phyloP scores from a whole-genome alignment of 2,329 filamentous ascomycete genomes.

The Trichoderma sp. region DNA sequence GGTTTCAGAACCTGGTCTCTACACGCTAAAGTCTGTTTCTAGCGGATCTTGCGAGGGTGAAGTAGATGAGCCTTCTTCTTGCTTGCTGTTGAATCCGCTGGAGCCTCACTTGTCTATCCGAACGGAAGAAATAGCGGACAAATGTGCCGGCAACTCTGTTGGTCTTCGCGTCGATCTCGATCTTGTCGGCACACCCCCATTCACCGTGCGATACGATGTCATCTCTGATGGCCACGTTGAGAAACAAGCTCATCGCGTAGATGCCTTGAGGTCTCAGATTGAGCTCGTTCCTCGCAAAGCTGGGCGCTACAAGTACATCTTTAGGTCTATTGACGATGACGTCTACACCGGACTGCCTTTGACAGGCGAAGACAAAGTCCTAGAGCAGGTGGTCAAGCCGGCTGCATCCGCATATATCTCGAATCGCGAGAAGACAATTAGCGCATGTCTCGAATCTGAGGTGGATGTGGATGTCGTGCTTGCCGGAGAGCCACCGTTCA shows the following conservation, averaged over 20 bases:
- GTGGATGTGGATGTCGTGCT: slow-evolving; percentile 74
- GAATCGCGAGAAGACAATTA: slow-evolving; percentile 55
- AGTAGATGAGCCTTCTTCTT: slow-evolving; percentile 91
- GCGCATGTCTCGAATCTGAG: slow-evolving; percentile 80
- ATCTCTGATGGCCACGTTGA: slow-evolving; percentile 61
- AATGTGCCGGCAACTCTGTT: slow-evolving; percentile 91
- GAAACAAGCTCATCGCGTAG: slow-evolving; percentile 58
- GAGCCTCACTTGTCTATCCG: slow-evolving; percentile 76
- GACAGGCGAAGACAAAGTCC: slow-evolving; percentile 59
- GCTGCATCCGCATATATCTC: slow-evolving; percentile 78
- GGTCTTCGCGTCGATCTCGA: slow-evolving; percentile 87
- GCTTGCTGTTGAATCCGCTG: slow-evolving; percentile 85
- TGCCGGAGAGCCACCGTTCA: slow-evolving; percentile 83
- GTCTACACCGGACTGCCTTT: slow-evolving; percentile 73
- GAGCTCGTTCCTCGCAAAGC: slow-evolving; percentile 80
- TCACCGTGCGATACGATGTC: slow-evolving; percentile 77
- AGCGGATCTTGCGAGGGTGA: slow-evolving; percentile 85
- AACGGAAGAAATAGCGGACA: slow-evolving; percentile 84
- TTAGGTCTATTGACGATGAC: slow-evolving; percentile 76
- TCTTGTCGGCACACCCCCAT: slow-evolving; percentile 88
- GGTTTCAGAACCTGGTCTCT: slow-evolving; percentile 79
- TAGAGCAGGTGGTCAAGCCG: slow-evolving; percentile 92
- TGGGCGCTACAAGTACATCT: slow-evolving; percentile 84
- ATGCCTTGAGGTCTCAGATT: slow-evolving; percentile 78
- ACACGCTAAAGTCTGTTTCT: slow-evolving; percentile 77